These are phyloP conservation scores for Hypomontagnella monticulosa DNA, from an alignment of 495 filamentous ascomycete genomes.

Conservation along the genomic window DNA sequence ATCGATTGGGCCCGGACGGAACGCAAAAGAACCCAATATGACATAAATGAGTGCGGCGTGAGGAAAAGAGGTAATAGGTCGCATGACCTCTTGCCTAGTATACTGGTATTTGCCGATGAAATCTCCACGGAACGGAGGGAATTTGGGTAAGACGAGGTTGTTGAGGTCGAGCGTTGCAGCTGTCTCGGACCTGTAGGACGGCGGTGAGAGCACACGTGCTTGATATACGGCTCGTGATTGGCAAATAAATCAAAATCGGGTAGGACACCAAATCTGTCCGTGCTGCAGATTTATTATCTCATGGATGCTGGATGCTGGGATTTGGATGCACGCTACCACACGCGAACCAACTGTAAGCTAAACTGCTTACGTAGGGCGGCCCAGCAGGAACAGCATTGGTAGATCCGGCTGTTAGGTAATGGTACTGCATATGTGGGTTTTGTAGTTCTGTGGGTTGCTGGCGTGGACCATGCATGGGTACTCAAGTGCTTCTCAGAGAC, in stretches of 20 bases:
- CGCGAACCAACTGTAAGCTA: neutral
- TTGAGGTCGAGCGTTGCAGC: constrained; percentile 10
- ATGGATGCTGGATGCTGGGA: too few relatives aligned
- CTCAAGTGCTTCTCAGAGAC: too few relatives aligned
- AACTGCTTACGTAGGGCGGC: constrained; percentile 5
- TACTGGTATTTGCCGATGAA: neutral
- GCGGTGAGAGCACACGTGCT: constrained; percentile 40
- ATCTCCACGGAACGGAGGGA: neutral
- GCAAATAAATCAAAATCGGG: constrained; percentile 4
- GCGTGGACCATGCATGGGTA: too few relatives aligned
- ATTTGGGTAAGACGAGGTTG: constrained; percentile 21
- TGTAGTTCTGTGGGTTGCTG: neutral
- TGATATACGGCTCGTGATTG: constrained; percentile 25
- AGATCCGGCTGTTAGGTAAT: constrained; percentile 33
- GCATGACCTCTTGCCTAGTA: constrained; percentile 28
- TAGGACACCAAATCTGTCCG: neutral
- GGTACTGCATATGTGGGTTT: neutral
- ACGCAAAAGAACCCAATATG: constrained; percentile 7
- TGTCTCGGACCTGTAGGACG: constrained; percentile 27
- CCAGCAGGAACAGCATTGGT: neutral
- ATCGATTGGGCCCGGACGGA: neutral
- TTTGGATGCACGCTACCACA: neutral
- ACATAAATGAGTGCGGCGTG: too few relatives aligned
- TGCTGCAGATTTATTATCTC: constrained; percentile 18
- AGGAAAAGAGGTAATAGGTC: constrained; percentile 31